Conservation (phyloP, 495 filamentous ascomycete species). For the Staphylotrichum longicolle region DNA sequence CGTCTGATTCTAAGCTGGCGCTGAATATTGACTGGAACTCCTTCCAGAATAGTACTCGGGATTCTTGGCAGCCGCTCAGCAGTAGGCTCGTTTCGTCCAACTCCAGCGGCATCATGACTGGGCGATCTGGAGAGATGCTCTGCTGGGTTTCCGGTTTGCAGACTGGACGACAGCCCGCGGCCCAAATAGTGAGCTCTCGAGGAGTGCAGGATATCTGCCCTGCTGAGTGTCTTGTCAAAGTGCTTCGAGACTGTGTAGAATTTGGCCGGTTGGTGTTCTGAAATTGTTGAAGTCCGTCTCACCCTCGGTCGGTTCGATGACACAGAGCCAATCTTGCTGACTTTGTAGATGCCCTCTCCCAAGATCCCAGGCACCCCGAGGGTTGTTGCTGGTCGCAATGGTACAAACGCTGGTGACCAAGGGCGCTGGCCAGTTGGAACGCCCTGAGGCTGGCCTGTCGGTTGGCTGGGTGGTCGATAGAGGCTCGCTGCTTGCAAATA, state of each 20-base stretch:
- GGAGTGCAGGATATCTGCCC: constrained; percentile 7
- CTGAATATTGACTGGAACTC: background rate
- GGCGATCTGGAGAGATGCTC: background rate
- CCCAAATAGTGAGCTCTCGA: background rate
- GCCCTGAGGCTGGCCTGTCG: background rate
- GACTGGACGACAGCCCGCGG: background rate
- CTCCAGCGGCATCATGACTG: background rate
- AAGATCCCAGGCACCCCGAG: constrained; percentile 25
- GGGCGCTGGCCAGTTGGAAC: constrained; percentile 2
- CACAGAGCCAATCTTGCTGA: constrained; percentile 27
- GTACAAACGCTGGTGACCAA: constrained; percentile 17
- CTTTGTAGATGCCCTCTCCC: constrained; percentile 32
- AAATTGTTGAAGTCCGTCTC: constrained; percentile 12
- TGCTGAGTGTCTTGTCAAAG: constrained; percentile 23
- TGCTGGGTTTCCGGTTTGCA: background rate
- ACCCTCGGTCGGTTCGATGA: constrained; percentile 12
- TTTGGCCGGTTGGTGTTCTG: constrained; percentile 4
- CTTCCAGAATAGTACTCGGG: background rate
- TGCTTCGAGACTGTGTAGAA: constrained; percentile 20
- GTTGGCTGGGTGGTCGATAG: constrained; percentile 23
- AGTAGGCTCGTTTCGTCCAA: background rate
- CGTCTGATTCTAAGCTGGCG: background rate
- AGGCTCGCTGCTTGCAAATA: background rate
- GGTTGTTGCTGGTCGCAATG: constrained; percentile 23
- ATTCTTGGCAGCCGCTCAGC: background rate